Conservation (phyloP, 331 rosid genomes). For the Saraca asoca region DNA sequence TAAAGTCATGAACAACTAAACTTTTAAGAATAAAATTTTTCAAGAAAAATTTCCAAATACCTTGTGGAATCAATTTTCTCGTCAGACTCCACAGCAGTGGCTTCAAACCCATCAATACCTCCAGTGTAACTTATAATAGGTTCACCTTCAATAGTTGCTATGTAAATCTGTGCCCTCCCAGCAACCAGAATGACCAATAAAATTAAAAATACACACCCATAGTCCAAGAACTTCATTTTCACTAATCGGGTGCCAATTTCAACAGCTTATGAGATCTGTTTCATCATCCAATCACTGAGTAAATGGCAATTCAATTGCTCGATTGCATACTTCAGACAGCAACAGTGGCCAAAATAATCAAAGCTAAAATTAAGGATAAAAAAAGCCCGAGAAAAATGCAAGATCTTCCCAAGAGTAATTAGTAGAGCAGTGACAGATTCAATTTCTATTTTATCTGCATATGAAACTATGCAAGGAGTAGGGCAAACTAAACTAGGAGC, state of each 20-base stretch:
- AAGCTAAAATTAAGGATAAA: neutral
- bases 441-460: neutral
- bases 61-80: constrained; percentile 83
- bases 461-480: neutral
- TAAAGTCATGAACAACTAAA: neutral
- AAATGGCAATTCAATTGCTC: constrained; percentile 7
- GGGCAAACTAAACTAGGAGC: too few relatives aligned
- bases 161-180: constrained; percentile 74
- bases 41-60: constrained; percentile 44
- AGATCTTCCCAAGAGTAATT: neutral
- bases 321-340: constrained; percentile 13
- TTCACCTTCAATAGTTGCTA: constrained; percentile 89
- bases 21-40: constrained; percentile 2
- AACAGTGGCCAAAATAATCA: neutral
- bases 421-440: neutral
- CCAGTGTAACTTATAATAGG: constrained; percentile 89
- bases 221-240: constrained; percentile 52
- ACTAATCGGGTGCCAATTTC: constrained; percentile 38
- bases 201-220: constrained; percentile 41
- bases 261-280: constrained; percentile 55
- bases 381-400: neutral
- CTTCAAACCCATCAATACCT: constrained; percentile 85
- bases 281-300: constrained; percentile 25
- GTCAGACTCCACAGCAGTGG: constrained; percentile 92
- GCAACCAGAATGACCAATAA: constrained; percentile 39